Percentiles rank a stretch among this genome's conserved stretches.
These are phyloP conservation scores for Beauveria brongniartii DNA, from an alignment of 2,329 filamentous ascomycete species.

Conservation along the genomic window DNA sequence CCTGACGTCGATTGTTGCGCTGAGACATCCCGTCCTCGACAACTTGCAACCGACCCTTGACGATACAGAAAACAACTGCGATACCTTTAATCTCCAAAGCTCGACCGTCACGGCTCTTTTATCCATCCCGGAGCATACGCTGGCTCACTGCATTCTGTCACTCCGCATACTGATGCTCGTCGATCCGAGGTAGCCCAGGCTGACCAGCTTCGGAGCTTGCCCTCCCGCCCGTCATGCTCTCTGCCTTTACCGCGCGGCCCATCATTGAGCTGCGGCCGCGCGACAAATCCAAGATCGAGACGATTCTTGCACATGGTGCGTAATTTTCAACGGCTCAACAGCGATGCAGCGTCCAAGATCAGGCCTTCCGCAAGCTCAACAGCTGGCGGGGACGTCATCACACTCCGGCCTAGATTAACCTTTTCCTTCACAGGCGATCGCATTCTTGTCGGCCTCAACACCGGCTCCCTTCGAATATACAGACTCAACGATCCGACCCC, in stretches of 20 bases:
- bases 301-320: conserved; percentile 80
- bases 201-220: conserved; percentile 32
- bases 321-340: neutral
- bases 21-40: neutral
- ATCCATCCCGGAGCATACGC: neutral
- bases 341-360: neutral
- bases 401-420: conserved; percentile 6
- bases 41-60: neutral
- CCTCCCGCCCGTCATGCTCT: conserved; percentile 63
- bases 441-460: conserved; percentile 85
- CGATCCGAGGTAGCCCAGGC: conserved; percentile 19
- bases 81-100: neutral
- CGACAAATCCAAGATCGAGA: conserved; percentile 97
- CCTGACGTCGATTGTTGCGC: neutral
- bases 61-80: neutral
- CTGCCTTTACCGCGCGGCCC: conserved; percentile 90
- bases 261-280: conserved; percentile 94
- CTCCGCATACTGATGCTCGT: conserved; percentile 22
- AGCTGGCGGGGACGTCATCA: neutral
- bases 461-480: conserved; percentile 81
- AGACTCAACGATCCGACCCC: conserved; percentile 64
- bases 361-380: neutral
- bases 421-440: conserved; percentile 58
- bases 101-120: neutral
- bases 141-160: neutral